Percentiles rank a stretch among this genome's conserved stretches.
Evolutionary conservation across 352 stramenopile genomes (phyloP).

Genomic region (Phytophthora chlamydospora): DNA sequence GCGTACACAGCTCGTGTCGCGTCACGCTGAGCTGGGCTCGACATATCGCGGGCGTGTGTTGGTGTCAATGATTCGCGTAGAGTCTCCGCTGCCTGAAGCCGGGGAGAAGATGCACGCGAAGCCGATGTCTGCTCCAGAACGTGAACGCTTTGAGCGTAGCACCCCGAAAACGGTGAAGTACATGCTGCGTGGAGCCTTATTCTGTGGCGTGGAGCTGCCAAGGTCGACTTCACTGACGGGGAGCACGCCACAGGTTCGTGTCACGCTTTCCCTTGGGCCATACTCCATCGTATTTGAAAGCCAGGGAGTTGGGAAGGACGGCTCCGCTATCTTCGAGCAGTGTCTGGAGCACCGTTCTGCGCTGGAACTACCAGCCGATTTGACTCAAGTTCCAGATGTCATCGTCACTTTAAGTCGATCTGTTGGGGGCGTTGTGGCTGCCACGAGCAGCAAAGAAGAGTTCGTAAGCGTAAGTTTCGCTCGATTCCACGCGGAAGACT

Average conservation of each 20-base stretch:
- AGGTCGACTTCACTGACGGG: slow-evolving; percentile 15
- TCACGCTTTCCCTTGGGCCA: slow-evolving; percentile 52
- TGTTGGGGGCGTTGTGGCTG: slow-evolving; percentile 22
- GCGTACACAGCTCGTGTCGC: slow-evolving; percentile 52
- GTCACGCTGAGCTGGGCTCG: slow-evolving; percentile 71
- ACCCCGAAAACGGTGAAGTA: slow-evolving; percentile 69
- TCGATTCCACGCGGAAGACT: slow-evolving; percentile 45
- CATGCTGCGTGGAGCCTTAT: slow-evolving; percentile 63
- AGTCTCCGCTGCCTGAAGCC: slow-evolving; percentile 41
- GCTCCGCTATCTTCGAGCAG: slow-evolving; percentile 54
- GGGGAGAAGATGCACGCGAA: slow-evolving; percentile 69
- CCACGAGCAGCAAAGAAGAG: slow-evolving; percentile 49
- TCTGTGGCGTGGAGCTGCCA: slow-evolving; percentile 63
- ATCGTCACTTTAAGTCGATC: slow-evolving; percentile 70
- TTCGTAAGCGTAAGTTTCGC: slow-evolving; percentile 66
- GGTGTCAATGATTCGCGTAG: slow-evolving; percentile 74
- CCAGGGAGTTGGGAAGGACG: slow-evolving; percentile 52
- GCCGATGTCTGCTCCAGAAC: slow-evolving; percentile 40
- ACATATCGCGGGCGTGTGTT: slow-evolving; percentile 84
- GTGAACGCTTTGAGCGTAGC: slow-evolving; percentile 17
- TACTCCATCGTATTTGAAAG: slow-evolving; percentile 61
- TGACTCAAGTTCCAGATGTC: slow-evolving; percentile 73
- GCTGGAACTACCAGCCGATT: slow-evolving; percentile 62
- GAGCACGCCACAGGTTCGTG: slow-evolving; percentile 44
- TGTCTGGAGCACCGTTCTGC: slow-evolving; percentile 50